phyloP scores from a whole-genome alignment of 768 basidiomycete species.

The Mycena alexandri region DNA sequence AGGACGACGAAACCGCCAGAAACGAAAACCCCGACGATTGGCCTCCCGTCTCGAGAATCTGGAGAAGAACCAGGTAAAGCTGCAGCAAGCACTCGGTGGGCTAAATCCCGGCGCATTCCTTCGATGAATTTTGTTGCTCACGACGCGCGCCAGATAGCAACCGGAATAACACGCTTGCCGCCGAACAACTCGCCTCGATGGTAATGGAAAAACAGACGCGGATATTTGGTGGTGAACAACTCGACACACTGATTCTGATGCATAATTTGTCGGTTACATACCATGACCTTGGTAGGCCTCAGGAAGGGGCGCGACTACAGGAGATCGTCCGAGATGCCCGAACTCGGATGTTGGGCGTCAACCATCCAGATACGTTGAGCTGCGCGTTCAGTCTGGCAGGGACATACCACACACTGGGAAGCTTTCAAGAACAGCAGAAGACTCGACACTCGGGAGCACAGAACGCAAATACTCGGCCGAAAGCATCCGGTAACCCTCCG shows the following conservation, averaged over 20 bases:
- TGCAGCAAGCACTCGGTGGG: too few species aligned
- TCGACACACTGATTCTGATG: neutral
- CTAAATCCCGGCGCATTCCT: too few species aligned
- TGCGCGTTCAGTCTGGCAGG: conserved; percentile 3
- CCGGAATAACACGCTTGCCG: too few species aligned
- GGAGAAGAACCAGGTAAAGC: too few species aligned
- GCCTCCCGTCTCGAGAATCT: too few species aligned
- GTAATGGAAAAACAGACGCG: neutral
- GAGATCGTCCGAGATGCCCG: neutral
- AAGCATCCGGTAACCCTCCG: neutral
- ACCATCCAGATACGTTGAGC: neutral
- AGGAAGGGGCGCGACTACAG: neutral
- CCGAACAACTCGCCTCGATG: neutral
- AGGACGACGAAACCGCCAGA: too few species aligned
- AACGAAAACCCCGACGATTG: too few species aligned
- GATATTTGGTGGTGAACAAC: neutral
- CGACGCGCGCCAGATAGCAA: too few species aligned
- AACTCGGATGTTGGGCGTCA: neutral
- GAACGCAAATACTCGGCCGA: neutral
- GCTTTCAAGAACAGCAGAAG: neutral
- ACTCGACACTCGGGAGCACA: neutral
- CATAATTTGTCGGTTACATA: neutral
- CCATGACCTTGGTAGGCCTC: neutral
- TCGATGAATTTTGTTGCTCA: too few species aligned
- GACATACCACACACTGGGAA: conserved; percentile 1